phyloP scores from a whole-genome alignment of 2,329 filamentous ascomycete genomes.

The Chrysoporthe cubensis region DNA sequence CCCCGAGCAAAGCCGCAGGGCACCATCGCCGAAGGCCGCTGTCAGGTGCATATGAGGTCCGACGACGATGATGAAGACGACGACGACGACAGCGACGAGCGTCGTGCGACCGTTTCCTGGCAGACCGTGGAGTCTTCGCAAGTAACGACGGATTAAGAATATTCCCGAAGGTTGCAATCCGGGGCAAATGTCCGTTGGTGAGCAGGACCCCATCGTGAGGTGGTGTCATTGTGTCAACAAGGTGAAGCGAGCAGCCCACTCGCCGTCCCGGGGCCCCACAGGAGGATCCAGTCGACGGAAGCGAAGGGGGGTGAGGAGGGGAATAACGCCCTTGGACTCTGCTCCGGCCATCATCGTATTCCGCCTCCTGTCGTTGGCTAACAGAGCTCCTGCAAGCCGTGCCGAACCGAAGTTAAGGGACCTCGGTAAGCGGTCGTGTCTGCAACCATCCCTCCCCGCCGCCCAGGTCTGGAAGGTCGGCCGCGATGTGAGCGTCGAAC shows the following conservation, averaged over 20 bases:
- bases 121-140: not conserved
- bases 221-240: constrained; percentile 1
- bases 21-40: constrained; percentile 1
- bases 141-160: not conserved
- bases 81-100: not conserved
- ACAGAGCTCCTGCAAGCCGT: not conserved
- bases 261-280: not conserved
- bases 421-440: not conserved
- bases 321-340: not conserved
- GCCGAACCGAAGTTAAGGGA: constrained; percentile 10
- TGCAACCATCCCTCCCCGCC: not conserved
- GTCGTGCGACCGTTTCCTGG: not conserved
- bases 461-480: constrained; percentile 1
- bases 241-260: not conserved
- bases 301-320: not conserved
- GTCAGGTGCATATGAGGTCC: constrained; percentile 10
- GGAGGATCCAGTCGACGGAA: not conserved
- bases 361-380: not conserved
- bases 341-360: constrained; percentile 4
- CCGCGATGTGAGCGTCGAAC: not conserved
- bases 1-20: not conserved
- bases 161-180: not conserved
- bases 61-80: not conserved
- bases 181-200: not conserved
- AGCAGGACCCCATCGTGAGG: not conserved